phyloP scores from a whole-genome alignment of 768 basidiomycete species.

The Phaeotremella fagi region DNA sequence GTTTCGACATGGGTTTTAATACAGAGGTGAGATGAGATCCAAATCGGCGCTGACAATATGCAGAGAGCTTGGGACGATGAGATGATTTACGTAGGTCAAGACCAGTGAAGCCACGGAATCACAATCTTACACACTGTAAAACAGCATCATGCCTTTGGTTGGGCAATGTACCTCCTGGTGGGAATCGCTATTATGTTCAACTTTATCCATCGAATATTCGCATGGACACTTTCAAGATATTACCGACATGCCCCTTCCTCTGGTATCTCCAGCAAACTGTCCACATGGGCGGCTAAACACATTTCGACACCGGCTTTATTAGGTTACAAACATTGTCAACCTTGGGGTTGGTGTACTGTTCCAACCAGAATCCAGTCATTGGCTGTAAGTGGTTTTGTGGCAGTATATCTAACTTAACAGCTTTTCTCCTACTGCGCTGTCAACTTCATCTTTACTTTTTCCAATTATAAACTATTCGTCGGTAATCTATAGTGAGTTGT shows the following conservation, averaged over 20 bases:
- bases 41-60: neutral
- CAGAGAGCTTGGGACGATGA: constrained; percentile 16
- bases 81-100: constrained; percentile 5
- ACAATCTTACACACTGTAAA: neutral
- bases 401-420: constrained; percentile 1
- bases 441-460: constrained; percentile 19
- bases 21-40: constrained; percentile 9
- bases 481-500: constrained; percentile 23
- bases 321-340: constrained; percentile 18
- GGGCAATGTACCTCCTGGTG: constrained; percentile 21
- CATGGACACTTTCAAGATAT: too few relatives aligned
- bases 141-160: constrained; percentile 27
- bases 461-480: constrained; percentile 17
- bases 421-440: constrained; percentile 21
- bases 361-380: constrained; percentile 21
- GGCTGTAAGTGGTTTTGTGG: constrained; percentile 11
- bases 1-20: constrained; percentile 5
- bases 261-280: too few relatives aligned
- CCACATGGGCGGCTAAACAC: constrained; percentile 10
- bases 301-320: constrained; percentile 17
- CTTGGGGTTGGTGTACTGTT: constrained; percentile 10
- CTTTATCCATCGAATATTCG: constrained; percentile 9
- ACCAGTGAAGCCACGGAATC: neutral
- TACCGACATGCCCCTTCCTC: too few relatives aligned
- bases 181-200: constrained; percentile 11